Base-by-base conservation (phyloP, 768 basidiomycete genomes). In the Suillus weaverae region DNA sequence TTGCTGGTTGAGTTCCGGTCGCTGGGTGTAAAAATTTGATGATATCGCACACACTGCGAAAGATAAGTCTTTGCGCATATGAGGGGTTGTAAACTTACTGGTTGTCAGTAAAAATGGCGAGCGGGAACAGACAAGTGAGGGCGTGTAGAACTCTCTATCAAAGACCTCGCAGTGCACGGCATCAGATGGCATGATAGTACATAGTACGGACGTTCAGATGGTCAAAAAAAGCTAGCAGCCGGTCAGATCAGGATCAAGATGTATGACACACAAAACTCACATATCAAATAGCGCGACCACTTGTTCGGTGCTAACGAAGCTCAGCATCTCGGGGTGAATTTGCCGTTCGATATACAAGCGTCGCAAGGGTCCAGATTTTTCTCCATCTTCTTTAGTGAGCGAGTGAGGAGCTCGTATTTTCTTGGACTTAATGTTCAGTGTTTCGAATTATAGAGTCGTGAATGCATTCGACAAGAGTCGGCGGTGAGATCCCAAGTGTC, bases 91-190 rank as follows among this genome's bases (percentile, higher is more conserved):
- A 35, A 22, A 85, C 89, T 65, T 71, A 92, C 92, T 92, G n/a
- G 95, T 94, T 20, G 97, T 99, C 62, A 99, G 84, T 55, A 99
- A 78, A 79, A 99, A 98, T 0, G 97, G 97, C 43, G 93, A 95
- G 30, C 97, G 88, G 33, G 93, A 94, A 72, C 96, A 96, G 18
- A 98, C 93, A 43, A 97, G 85, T 3, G 94, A 87, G 1, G 97
- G 95, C 0, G 97, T 97, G 76, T 99, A 97, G 76, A 97, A 95
- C 57, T 91, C 86, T 48, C 85, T 84, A 70, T 97, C 94, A 57
- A 99, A 79, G 56, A 98, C 79, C 62, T 89, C 89, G 63, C 88
- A 88, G 68, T 94, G 93, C 78, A 86, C 30, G 4, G 30, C 39
- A 22, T 16, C 22, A 30, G 38, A 33, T 39, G 63, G 65, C 65